Conservation (phyloP, 1,284 basidiomycete species). For the Stereum hirsutum region DNA sequence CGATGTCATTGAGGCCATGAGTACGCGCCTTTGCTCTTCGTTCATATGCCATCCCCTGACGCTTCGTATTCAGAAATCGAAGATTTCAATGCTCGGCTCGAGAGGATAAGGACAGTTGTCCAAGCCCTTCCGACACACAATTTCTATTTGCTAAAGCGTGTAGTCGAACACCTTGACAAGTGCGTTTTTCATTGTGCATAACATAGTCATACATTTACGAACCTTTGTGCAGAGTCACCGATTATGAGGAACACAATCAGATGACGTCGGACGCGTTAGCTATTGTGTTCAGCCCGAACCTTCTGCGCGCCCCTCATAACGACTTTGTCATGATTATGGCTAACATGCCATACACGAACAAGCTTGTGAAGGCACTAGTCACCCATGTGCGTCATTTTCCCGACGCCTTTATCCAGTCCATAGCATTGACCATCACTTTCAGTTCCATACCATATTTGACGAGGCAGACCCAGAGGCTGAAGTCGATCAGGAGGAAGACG, state of each 20-base stretch:
- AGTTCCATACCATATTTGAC: constrained; percentile 44
- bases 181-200: too few species aligned
- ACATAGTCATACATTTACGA: neutral
- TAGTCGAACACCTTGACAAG: constrained; percentile 78
- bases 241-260: constrained; percentile 78
- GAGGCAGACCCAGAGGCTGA: constrained; percentile 31
- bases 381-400: constrained; percentile 43
- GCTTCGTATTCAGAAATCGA: constrained; percentile 40
- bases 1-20: constrained; percentile 58
- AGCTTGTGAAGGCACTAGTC: constrained; percentile 70
- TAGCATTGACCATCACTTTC: neutral
- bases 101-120: constrained; percentile 54
- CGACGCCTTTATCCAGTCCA: neutral
- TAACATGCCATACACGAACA: constrained; percentile 70
- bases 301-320: constrained; percentile 61
- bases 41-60: constrained; percentile 7
- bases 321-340: constrained; percentile 67
- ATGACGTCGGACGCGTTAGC: constrained; percentile 79
- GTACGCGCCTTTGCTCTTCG: constrained; percentile 30
- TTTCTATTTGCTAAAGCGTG: constrained; percentile 66
- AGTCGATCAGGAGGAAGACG: constrained; percentile 26
- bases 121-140: constrained; percentile 60
- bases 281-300: constrained; percentile 76
- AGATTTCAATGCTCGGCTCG: constrained; percentile 57
- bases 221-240: constrained; percentile 57